Evolutionary conservation across 2,329 filamentous ascomycete genomes (phyloP).

Genomic region (Ceratocystiopsis brevicomis): DNA sequence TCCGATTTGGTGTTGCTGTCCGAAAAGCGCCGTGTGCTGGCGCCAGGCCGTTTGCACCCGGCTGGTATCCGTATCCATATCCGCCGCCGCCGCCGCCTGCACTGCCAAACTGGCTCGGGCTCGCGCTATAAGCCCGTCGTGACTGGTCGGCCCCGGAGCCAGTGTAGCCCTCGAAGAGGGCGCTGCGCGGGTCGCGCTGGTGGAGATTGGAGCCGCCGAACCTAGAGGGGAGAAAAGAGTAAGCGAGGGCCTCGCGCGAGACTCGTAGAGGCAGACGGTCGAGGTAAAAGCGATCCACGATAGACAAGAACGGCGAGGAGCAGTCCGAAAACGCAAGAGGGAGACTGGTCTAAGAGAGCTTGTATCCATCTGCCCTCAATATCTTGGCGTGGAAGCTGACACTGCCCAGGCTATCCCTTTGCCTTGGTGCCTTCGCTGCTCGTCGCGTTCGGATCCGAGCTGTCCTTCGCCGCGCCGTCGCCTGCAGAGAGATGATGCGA

Average conservation of each 20-base stretch:
- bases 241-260: too few relatives aligned
- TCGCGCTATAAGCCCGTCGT: slow-evolving; percentile 25
- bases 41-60: slow-evolving; percentile 18
- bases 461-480: too few relatives aligned
- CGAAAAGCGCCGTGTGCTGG: slow-evolving; percentile 29
- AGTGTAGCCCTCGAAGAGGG: slow-evolving; percentile 59
- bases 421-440: too few relatives aligned
- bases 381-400: too few relatives aligned
- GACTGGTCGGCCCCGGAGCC: slow-evolving; percentile 27
- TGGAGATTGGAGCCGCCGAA: slow-evolving; percentile 51
- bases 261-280: too few relatives aligned
- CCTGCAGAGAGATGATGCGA: neutral
- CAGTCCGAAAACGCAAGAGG: too few relatives aligned
- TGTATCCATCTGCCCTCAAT: too few relatives aligned
- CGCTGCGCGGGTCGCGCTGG: slow-evolving; percentile 53
- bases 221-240: slow-evolving; percentile 20
- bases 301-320: too few relatives aligned
- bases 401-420: too few relatives aligned
- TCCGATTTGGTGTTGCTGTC: slow-evolving; percentile 52
- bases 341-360: too few relatives aligned
- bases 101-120: slow-evolving; percentile 21
- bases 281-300: too few relatives aligned
- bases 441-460: too few relatives aligned
- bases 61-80: slow-evolving; percentile 28
- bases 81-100: slow-evolving; percentile 22